Evolutionary conservation across 331 rosid species (phyloP), one percentile per base, ranked within the genome.

Genomic region (Malus hybrid): DNA sequence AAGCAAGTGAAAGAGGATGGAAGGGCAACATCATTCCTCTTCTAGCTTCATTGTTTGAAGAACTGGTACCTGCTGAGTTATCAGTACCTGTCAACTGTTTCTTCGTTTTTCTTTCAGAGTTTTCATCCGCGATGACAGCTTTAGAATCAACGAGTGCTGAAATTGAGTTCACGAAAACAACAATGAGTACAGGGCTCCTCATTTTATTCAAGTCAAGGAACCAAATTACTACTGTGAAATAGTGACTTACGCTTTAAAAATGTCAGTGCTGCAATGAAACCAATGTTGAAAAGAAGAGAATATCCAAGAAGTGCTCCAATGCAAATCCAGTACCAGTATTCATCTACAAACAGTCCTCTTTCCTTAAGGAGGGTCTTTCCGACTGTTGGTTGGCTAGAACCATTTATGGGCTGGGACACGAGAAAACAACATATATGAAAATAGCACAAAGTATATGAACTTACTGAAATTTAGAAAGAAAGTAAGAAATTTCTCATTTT

Each of bases 1-100:
- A 89, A 55, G 86, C 86, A 74, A 89, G 88, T 70, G 90, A 87
- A 48, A 84, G 89, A 3, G 92, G 89, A 16, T 87, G 92, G 80
- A 87, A 89, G 5, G 95, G 90, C 59, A 87, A 74, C 61, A 82
- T 81, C 88, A 87, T 86, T 82, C 90, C 90, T 77, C 75, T 59
- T 20, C 34, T 79, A 63, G 66, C 20, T 19, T 60, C 68, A 71
- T 36, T 54, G 22, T 29, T 71, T 11, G 63, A 76, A 61, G 83
- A 66, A 4, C 71, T 61, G 39, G 3, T 44, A 31, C 7, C 62
- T 16, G 14, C 6, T 29, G 67, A 27, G 4, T 29, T 12, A 29
- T 63, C 39, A 29, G 15, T 13, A 7, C 8, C 18, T 62, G n/a
- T 10, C 22, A 19, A 18, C 60, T 7, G 60, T n/a, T 31, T 63